Conservation (phyloP, 768 basidiomycete genomes). For the Agaricus subrufescens region DNA sequence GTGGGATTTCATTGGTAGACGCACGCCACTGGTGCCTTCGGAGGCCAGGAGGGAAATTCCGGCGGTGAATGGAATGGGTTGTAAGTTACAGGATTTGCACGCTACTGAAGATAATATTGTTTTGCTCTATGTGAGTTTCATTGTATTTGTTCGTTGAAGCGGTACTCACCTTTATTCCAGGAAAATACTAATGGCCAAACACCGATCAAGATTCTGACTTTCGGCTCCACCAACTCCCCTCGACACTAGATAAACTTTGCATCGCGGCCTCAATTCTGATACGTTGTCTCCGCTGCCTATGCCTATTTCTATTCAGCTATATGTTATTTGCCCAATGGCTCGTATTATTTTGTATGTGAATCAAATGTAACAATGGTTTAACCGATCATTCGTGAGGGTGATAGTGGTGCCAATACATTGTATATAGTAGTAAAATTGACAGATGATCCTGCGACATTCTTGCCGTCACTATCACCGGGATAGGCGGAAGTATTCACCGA, state of each 20-base stretch:
- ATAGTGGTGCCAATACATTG: too few relatives aligned
- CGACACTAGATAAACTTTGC: not conserved
- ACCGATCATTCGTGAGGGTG: too few relatives aligned
- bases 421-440: too few relatives aligned
- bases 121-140: conserved; percentile 43
- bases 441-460: too few relatives aligned
- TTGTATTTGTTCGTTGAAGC: not conserved
- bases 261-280: not conserved
- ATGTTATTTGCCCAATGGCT: too few relatives aligned
- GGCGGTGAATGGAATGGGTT: conserved; percentile 36
- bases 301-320: not conserved
- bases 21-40: conserved; percentile 33
- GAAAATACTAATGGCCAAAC: conserved; percentile 31
- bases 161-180: conserved; percentile 2
- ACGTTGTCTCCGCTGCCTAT: not conserved
- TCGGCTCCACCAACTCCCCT: conserved; percentile 24
- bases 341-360: too few relatives aligned
- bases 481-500: too few relatives aligned
- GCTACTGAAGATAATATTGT: conserved; percentile 61
- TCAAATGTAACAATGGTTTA: too few relatives aligned
- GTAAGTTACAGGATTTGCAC: conserved; percentile 44
- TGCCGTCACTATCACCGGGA: too few relatives aligned
- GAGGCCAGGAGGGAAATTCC: conserved; percentile 41
- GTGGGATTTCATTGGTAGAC: conserved; percentile 39
- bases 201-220: conserved; percentile 43